A percentile compares a stretch with the other conserved stretches of the same genome.
phyloP scores from a whole-genome alignment of 2,329 filamentous ascomycete species.

The Leptographium radiaticola region DNA sequence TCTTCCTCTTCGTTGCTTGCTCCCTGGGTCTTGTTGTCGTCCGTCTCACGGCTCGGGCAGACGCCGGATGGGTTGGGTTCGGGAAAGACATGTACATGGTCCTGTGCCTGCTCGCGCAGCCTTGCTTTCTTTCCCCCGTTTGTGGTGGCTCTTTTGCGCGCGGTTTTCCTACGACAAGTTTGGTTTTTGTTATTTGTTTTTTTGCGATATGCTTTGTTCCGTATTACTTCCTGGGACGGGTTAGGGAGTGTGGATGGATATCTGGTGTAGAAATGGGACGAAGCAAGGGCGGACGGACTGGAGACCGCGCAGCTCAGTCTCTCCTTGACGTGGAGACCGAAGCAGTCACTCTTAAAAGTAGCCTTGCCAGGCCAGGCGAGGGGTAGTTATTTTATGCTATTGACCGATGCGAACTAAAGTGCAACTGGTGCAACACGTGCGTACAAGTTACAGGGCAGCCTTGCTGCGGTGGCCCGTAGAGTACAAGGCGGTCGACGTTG shows the following conservation, averaged over 20 bases:
- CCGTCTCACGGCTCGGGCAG: neutral
- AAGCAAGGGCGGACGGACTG: neutral
- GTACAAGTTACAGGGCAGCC: too few species aligned
- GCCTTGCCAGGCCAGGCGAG: neutral
- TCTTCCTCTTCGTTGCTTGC: too few species aligned
- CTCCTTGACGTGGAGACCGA: neutral
- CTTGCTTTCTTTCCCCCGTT: neutral
- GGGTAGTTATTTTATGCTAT: neutral
- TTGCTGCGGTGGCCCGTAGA: too few species aligned
- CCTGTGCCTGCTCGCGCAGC: neutral
- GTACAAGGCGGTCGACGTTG: too few species aligned
- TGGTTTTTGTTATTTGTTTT: neutral
- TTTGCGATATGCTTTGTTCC: neutral
- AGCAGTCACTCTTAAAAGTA: neutral
- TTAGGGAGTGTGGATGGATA: neutral
- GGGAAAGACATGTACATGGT: neutral
- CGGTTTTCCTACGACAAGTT: neutral
- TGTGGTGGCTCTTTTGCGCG: neutral
- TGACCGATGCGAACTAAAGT: neutral
- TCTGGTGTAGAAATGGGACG: neutral
- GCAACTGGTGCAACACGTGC: too few species aligned
- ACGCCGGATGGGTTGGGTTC: neutral
- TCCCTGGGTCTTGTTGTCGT: neutral
- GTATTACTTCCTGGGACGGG: neutral
- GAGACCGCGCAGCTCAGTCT: neutral